Evolutionary conservation across 257 asterid species (phyloP).

Genomic region (Solanum dulcamara): DNA sequence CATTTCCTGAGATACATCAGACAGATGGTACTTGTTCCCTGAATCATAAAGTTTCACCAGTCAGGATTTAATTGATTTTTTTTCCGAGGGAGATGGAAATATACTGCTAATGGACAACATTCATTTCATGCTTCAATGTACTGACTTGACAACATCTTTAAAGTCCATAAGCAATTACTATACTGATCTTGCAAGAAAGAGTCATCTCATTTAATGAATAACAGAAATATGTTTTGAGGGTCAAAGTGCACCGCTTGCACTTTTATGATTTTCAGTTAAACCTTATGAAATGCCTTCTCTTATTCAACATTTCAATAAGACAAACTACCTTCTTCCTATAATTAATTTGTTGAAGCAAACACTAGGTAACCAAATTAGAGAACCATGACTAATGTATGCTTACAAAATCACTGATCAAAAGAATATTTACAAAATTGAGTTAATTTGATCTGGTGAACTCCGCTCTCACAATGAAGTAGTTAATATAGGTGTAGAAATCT

Average conservation of each 20-base stretch:
- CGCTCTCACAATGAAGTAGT: not conserved
- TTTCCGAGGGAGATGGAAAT: not conserved
- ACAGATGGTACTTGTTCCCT: constrained; percentile 28
- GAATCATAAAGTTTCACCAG: constrained; percentile 12
- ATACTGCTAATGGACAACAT: not conserved
- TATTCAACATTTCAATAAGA: not conserved
- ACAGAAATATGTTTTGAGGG: not conserved
- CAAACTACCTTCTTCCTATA: not conserved
- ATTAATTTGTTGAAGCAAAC: not conserved
- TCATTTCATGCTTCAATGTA: not conserved
- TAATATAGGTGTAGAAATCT: not conserved
- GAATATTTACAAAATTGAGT: not conserved
- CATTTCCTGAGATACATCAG: constrained; percentile 37
- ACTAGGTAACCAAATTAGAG: not conserved
- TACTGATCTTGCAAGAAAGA: not conserved
- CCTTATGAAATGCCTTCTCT: not conserved
- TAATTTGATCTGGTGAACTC: not conserved
- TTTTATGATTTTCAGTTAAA: not conserved
- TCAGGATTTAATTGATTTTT: not conserved
- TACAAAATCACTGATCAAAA: not conserved
- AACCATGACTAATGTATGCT: not conserved
- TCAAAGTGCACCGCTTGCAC: not conserved
- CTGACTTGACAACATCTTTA: not conserved
- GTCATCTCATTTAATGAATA: not conserved
- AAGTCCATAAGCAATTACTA: no score